phyloP scores from a whole-genome alignment of 2,329 filamentous ascomycete genomes.

The Aureobasidium sp. region DNA sequence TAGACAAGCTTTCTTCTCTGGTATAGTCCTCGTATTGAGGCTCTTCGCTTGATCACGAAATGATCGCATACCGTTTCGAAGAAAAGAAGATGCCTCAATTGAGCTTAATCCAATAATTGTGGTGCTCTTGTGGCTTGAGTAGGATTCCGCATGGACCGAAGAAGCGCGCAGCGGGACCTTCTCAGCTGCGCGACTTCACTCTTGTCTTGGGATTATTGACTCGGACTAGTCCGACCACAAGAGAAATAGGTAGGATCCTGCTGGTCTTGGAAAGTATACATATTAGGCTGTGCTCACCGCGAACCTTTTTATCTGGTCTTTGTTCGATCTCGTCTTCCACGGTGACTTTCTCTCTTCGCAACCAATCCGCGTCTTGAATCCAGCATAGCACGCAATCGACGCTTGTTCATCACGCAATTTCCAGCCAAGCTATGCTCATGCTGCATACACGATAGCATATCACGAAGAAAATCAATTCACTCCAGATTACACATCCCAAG shows the following conservation, averaged over 20 bases:
- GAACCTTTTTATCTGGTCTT: background rate
- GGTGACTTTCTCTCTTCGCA: background rate
- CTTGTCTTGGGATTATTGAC: background rate
- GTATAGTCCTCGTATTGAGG: background rate
- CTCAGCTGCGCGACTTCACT: background rate
- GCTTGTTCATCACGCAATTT: constrained; percentile 7
- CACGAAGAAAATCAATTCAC: background rate
- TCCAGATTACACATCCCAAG: background rate
- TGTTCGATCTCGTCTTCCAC: background rate
- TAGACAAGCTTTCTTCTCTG: background rate
- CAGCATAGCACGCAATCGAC: constrained; percentile 6
- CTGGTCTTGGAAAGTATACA: background rate
- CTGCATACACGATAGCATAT: background rate
- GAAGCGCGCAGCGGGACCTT: background rate
- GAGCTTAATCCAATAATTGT: background rate
- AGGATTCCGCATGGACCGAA: background rate
- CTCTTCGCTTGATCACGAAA: background rate
- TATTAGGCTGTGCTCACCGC: background rate
- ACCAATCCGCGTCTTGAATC: background rate
- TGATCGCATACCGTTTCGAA: background rate
- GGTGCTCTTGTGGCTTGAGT: background rate
- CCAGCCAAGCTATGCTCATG: constrained; percentile 1
- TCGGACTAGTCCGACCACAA: background rate
- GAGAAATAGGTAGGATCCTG: background rate
- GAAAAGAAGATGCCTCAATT: background rate